Evolutionary conservation across 2,329 filamentous ascomycete genomes (phyloP).

Genomic region (Botrytis medusae): DNA sequence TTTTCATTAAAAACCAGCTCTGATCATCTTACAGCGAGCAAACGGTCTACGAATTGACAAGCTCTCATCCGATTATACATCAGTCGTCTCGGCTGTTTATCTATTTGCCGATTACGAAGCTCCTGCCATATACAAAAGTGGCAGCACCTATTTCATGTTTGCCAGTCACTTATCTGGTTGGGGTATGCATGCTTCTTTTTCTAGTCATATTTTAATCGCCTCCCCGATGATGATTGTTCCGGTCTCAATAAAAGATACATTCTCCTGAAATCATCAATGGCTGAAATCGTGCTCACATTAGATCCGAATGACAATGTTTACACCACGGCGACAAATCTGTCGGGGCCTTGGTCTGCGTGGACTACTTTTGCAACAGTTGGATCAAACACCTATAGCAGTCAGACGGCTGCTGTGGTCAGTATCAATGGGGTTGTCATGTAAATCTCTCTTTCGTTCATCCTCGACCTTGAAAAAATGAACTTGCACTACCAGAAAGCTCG

Average conservation of each 20-base stretch:
- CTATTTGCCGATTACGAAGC: constrained; percentile 52
- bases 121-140: constrained; percentile 61
- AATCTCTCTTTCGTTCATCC: not conserved
- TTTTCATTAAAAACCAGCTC: too few species aligned
- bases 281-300: constrained; percentile 12
- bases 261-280: not conserved
- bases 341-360: constrained; percentile 62
- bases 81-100: constrained; percentile 39
- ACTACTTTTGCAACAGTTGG: constrained; percentile 57
- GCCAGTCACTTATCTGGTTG: constrained; percentile 54
- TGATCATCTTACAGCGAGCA: constrained; percentile 44
- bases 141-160: constrained; percentile 64
- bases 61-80: constrained; percentile 57
- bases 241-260: not conserved
- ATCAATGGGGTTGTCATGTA: constrained; percentile 41
- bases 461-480: not conserved
- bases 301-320: constrained; percentile 63
- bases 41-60: constrained; percentile 59
- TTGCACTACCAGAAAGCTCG: not conserved
- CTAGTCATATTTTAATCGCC: not conserved
- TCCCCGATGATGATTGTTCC: not conserved
- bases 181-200: constrained; percentile 26
- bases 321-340: constrained; percentile 55
- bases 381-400: constrained; percentile 57
- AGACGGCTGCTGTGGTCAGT: constrained; percentile 59